Base-by-base conservation (phyloP, 345 rosid genomes). In the Diplotaxis tenuifolia region DNA sequence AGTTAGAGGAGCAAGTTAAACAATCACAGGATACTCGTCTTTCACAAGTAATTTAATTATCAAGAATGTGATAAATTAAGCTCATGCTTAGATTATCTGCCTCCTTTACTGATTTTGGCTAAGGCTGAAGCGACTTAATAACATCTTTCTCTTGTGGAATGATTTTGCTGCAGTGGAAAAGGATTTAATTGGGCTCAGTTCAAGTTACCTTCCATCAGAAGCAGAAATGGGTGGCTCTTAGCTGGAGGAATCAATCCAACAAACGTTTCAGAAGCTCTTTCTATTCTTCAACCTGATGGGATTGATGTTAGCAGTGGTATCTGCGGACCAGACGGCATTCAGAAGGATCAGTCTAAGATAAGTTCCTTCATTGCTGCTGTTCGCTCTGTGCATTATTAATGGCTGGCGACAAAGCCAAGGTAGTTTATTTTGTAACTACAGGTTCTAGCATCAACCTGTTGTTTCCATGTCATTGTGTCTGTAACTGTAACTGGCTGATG, bases 271-370 rank as follows among this genome's bases (percentile, higher is more conserved):
- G 86, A 84, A 83, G 96, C 97, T 18, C 78, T 95, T 38, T 75
- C 83, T 15, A 80, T 69, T 23, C 86, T 88, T 45, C 82, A 82
- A 65, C 96, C 96, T 20, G 64, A 79, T 28, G 97, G 96, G n/a
- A 76, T 88, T 55, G 99, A 92, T 75, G 96, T 90, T 16, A 92
- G 97, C 58, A 90, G 96, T 9, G 91, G 98, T 61, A 86, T 95
- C 72, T 89, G 99, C 49, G 77, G 81, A 21, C 28, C 83, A 9
- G 91, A 95, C 67, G 93, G 96, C 3, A 81, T 92, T 55, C 83
- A 64, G 31, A 88, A 89, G 81, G 96, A 92, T 65, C 83, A 15
- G 69, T 80, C 77, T 21, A 81, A 60, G 73, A 87, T 90, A 75
- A 78, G 82, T 45, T 86, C 89, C 9, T 92, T 88, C 68, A 85